phyloP scores from a whole-genome alignment of 163 green algal genomes.

The Picocystis sp. region DNA sequence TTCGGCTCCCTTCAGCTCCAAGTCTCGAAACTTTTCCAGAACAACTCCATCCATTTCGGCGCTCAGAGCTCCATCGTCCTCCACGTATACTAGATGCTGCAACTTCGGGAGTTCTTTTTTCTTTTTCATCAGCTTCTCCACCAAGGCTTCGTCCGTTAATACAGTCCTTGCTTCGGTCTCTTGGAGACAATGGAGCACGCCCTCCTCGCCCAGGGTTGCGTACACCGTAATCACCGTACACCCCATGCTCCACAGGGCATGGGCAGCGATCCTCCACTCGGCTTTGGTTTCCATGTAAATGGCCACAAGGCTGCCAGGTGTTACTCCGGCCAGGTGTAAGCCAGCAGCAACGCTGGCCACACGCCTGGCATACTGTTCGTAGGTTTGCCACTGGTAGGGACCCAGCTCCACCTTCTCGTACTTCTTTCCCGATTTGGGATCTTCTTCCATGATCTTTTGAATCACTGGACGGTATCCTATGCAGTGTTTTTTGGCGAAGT shows the following conservation, averaged over 20 bases:
- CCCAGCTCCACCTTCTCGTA: too few species aligned
- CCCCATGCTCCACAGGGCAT: conserved; percentile 4
- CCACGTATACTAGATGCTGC: conserved; percentile 17
- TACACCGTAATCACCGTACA: conserved; percentile 7
- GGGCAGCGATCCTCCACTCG: conserved; percentile 9
- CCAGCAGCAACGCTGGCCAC: too few species aligned
- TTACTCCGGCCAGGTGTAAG: too few species aligned
- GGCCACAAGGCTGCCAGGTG: not conserved
- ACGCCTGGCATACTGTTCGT: too few species aligned
- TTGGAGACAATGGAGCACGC: conserved; percentile 7
- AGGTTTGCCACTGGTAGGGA: too few species aligned
- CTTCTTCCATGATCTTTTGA: too few species aligned
- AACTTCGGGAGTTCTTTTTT: conserved; percentile 7
- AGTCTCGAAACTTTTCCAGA: too few species aligned
- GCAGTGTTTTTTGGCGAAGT: too few species aligned
- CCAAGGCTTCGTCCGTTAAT: conserved; percentile 5
- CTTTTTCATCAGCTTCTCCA: conserved; percentile 16
- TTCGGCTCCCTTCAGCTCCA: too few species aligned
- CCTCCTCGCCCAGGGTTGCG: conserved; percentile 10
- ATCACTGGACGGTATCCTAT: too few species aligned
- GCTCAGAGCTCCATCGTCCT: conserved; percentile 1
- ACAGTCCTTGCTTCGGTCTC: conserved; percentile 1
- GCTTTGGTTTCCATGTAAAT: conserved; percentile 12
- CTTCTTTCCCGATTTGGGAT: too few species aligned
- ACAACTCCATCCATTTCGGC: too few species aligned